A percentile compares a stretch with the other conserved stretches of the same genome.
Evolutionary conservation across 1,284 basidiomycete species (phyloP).

Genomic region (Cryptococcus amylolentus): DNA sequence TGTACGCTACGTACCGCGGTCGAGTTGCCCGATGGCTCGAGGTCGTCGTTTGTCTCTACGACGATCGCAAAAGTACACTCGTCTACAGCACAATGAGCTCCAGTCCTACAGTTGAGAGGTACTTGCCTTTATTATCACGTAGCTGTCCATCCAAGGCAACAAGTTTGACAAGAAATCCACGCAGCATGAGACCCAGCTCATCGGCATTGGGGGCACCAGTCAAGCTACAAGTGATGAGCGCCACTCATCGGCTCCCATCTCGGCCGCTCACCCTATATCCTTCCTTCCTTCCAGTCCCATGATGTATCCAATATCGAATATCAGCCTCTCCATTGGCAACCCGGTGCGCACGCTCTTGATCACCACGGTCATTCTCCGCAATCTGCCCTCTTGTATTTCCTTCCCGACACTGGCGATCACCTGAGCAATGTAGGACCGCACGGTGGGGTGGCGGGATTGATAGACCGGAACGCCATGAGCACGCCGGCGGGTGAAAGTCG

Average conservation of each 20-base stretch:
- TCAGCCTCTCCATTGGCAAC: conserved; percentile 61
- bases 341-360: conserved; percentile 65
- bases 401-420: conserved; percentile 70
- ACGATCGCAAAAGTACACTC: conserved; percentile 78
- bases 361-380: conserved; percentile 56
- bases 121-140: conserved; percentile 56
- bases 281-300: conserved; percentile 62
- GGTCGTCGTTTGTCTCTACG: conserved; percentile 71
- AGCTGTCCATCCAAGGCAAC: conserved; percentile 75
- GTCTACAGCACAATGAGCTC: conserved; percentile 48
- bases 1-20: conserved; percentile 17
- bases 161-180: conserved; percentile 80
- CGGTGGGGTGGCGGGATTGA: conserved; percentile 80
- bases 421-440: conserved; percentile 82
- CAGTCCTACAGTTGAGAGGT: neutral
- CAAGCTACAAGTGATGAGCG: conserved; percentile 14
- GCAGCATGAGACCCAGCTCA: conserved; percentile 70
- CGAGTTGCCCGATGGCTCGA: conserved; percentile 57
- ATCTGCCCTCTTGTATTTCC: conserved; percentile 56
- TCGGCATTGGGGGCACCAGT: conserved; percentile 27
- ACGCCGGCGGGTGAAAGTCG: conserved; percentile 77
- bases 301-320: conserved; percentile 57
- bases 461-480: conserved; percentile 87
- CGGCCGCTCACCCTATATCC: conserved; percentile 43
- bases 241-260: neutral